These are phyloP conservation scores for Sclerotinia glacialis DNA, from an alignment of 2,329 filamentous ascomycete species.

Conservation along the genomic window DNA sequence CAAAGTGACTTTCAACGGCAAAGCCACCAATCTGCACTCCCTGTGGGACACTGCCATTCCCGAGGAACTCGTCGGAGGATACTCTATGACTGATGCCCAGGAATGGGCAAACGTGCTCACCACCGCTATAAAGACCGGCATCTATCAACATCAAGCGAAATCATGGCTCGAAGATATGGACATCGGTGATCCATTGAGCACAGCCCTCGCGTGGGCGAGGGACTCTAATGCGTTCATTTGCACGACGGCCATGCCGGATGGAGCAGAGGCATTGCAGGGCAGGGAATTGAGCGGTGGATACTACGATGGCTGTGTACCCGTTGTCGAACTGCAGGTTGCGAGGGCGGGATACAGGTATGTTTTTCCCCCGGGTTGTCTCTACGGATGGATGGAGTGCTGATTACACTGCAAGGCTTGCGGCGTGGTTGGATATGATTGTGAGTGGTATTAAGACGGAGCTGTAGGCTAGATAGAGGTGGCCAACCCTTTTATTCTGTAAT, in stretches of 20 bases:
- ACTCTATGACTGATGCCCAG: slow-evolving; percentile 48
- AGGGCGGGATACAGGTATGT: slow-evolving; percentile 60
- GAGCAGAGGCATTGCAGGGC: slow-evolving; percentile 54
- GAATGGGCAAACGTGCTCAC: slow-evolving; percentile 58
- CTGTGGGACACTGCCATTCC: slow-evolving; percentile 72
- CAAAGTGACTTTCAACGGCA: slow-evolving; percentile 57
- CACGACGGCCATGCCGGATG: slow-evolving; percentile 59
- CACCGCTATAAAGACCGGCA: slow-evolving; percentile 53
- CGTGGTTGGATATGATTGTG: slow-evolving; percentile 63
- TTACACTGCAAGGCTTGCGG: slow-evolving; percentile 48
- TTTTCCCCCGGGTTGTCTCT: background rate
- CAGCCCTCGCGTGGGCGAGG: slow-evolving; percentile 61
- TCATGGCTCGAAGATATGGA: slow-evolving; percentile 58
- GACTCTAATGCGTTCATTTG: slow-evolving; percentile 63
- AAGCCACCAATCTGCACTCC: slow-evolving; percentile 63
- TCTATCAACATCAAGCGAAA: slow-evolving; percentile 49
- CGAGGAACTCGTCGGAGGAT: slow-evolving; percentile 62
- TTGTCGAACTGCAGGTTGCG: slow-evolving; percentile 65
- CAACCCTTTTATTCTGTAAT: no score
- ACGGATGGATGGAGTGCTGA: slow-evolving; percentile 3
- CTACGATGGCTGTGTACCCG: slow-evolving; percentile 60
- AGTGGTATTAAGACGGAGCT: slow-evolving; percentile 36
- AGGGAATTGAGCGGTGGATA: slow-evolving; percentile 63
- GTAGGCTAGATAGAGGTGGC: no score
- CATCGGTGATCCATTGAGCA: slow-evolving; percentile 52